Evolutionary conservation across 1,139 yeast species (phyloP).

Genomic region (Arxiozyma heterogenica): DNA sequence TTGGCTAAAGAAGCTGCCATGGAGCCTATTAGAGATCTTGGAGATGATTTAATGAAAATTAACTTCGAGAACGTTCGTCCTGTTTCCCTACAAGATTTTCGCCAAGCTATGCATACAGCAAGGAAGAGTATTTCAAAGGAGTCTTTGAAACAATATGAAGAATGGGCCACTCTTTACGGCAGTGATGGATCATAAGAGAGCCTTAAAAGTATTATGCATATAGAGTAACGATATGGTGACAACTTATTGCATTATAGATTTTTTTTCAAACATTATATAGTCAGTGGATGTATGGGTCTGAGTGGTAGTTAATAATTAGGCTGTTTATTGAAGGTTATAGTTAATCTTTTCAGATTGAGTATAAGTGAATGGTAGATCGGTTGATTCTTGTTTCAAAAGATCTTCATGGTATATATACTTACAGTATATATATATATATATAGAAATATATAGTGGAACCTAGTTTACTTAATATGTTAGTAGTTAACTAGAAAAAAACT

Average conservation of each 20-base stretch:
- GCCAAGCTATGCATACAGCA: constrained; percentile 42
- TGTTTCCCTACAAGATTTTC: constrained; percentile 43
- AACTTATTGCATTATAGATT: background rate
- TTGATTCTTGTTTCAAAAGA: background rate
- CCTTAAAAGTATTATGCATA: background rate
- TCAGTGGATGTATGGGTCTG: background rate
- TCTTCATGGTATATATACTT: no score
- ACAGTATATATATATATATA: no score
- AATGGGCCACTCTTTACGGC: constrained; percentile 39
- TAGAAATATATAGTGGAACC: background rate
- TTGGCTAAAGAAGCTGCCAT: constrained; percentile 66
- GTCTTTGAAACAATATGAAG: constrained; percentile 44
- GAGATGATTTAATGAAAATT: constrained; percentile 46
- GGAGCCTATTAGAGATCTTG: constrained; percentile 58
- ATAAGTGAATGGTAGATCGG: background rate
- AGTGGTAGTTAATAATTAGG: no score
- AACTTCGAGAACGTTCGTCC: constrained; percentile 48
- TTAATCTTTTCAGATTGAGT: background rate
- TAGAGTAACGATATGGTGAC: background rate
- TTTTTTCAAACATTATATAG: background rate
- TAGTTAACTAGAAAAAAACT: no score
- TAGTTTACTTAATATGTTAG: no score
- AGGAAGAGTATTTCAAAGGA: constrained; percentile 51
- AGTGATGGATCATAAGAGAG: constrained; percentile 29
- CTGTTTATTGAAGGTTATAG: no score